Evolutionary conservation across 225 moss, liverwort and hornwort genomes (phyloP).

Genomic region (Climacium dendroides): DNA sequence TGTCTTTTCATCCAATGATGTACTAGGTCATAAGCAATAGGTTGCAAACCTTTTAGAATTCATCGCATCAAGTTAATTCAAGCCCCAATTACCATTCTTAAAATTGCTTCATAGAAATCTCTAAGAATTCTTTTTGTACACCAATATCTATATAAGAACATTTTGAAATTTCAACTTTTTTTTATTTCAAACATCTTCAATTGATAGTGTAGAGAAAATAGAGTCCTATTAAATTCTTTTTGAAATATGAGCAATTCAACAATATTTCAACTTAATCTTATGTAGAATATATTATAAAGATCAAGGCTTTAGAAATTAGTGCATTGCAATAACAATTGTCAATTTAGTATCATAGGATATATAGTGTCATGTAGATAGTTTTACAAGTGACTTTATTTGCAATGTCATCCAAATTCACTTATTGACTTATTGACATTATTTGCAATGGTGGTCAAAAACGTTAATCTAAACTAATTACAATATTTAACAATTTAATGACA

Average conservation of each 20-base stretch:
- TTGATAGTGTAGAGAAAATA: fast-evolving
- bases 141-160: too few species aligned
- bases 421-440: not conserved
- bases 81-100: not conserved
- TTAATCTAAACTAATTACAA: not conserved
- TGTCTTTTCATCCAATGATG: not conserved
- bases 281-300: too few species aligned
- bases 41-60: not conserved
- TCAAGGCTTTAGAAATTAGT: fast-evolving
- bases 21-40: fast-evolving
- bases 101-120: fast-evolving
- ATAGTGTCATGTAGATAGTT: too few species aligned
- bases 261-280: too few species aligned
- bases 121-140: not conserved
- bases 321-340: fast-evolving
- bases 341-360: not conserved
- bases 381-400: too few species aligned
- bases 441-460: not conserved
- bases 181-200: not conserved
- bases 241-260: not conserved
- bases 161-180: not conserved
- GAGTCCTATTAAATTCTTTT: not conserved
- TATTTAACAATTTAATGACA: not conserved
- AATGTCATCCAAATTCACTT: not conserved
- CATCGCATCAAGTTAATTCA: too few species aligned